phyloP scores from a whole-genome alignment of 2,329 filamentous ascomycete genomes.

The Clonostachys sp. region DNA sequence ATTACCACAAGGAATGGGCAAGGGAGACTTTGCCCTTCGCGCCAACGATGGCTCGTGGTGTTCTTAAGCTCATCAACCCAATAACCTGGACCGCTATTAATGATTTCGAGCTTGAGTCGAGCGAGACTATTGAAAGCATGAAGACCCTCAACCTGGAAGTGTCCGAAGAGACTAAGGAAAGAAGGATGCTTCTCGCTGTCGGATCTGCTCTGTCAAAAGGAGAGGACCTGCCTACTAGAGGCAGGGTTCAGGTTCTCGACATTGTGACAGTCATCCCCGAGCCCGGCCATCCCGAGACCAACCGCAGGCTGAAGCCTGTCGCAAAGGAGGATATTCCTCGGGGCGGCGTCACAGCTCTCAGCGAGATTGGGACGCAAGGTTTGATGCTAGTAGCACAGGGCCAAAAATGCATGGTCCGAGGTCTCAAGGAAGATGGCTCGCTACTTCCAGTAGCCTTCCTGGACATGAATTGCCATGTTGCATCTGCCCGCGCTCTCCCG shows the following conservation, averaged over 20 bases:
- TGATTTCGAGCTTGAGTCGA: conserved; percentile 65
- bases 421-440: conserved; percentile 90
- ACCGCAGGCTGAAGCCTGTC: conserved; percentile 78
- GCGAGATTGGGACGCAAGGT: conserved; percentile 79
- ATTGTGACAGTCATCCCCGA: conserved; percentile 89
- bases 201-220: conserved; percentile 84
- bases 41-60: conserved; percentile 67
- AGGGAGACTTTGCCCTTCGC: conserved; percentile 61
- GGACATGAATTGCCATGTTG: conserved; percentile 94
- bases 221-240: conserved; percentile 83
- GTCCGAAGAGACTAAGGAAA: conserved; percentile 85
- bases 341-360: conserved; percentile 83
- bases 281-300: conserved; percentile 78
- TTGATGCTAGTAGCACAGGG: conserved; percentile 89
- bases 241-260: conserved; percentile 85
- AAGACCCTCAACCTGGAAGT: conserved; percentile 82
- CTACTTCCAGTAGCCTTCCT: conserved; percentile 93
- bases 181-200: conserved; percentile 75
- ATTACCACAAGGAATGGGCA: conserved; percentile 77
- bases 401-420: conserved; percentile 95
- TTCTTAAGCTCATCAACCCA: conserved; percentile 75
- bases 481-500: conserved; percentile 75
- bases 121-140: conserved; percentile 76
- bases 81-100: conserved; percentile 76
- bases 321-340: conserved; percentile 88